These are phyloP conservation scores for Elongisporangium anandrum DNA, from an alignment of 352 stramenopile genomes.

Conservation along the genomic window DNA sequence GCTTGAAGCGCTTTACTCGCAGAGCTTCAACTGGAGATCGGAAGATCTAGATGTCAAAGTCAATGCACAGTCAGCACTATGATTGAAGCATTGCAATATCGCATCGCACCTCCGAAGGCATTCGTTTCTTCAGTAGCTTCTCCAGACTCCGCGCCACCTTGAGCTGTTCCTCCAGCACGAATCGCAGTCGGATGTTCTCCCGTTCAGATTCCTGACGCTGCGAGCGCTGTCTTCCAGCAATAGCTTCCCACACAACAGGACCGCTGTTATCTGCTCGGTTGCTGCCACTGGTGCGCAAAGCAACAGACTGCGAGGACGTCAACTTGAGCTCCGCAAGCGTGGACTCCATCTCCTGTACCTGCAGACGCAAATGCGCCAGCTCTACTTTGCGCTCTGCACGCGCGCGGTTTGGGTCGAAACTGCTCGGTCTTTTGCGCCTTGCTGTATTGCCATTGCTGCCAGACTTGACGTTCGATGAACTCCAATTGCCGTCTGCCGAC, in stretches of 20 bases:
- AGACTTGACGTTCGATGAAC: neutral
- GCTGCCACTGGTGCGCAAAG: neutral
- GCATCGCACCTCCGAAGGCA: neutral
- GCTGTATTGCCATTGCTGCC: neutral
- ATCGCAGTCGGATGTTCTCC: slow-evolving; percentile 58
- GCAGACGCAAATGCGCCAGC: slow-evolving; percentile 33
- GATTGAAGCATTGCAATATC: no score
- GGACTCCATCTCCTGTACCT: slow-evolving; percentile 50
- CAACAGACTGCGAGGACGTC: neutral
- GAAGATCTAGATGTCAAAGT: neutral
- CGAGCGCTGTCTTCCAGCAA: slow-evolving; percentile 57
- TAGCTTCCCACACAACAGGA: slow-evolving; percentile 50
- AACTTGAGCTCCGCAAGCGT: slow-evolving; percentile 17
- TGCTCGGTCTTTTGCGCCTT: neutral
- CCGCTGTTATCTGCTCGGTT: neutral
- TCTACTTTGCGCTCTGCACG: slow-evolving; percentile 46
- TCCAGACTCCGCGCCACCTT: slow-evolving; percentile 54
- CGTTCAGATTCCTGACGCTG: slow-evolving; percentile 63
- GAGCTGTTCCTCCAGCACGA: slow-evolving; percentile 44
- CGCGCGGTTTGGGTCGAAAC: slow-evolving; percentile 31
- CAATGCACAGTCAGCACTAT: neutral
- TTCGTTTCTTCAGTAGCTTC: slow-evolving; percentile 45
- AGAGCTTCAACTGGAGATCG: neutral
- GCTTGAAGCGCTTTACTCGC: neutral
- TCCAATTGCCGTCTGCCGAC: neutral